A percentile compares a stretch with the other conserved stretches of the same genome.
phyloP scores from a whole-genome alignment of 371 early-diverging fungal species.

The Dichotomocladium elegans region DNA sequence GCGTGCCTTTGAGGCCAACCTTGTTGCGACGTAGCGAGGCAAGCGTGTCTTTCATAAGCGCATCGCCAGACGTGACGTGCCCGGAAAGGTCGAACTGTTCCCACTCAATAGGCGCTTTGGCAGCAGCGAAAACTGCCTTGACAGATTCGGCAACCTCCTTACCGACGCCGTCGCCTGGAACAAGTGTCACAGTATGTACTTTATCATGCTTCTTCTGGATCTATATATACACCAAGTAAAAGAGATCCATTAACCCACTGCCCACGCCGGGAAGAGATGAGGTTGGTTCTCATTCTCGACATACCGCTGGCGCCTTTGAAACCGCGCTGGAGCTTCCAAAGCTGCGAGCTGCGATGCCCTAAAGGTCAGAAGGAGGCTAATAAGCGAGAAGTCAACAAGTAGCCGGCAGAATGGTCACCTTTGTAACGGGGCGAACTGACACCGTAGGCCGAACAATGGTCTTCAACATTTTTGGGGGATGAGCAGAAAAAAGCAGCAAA shows the following conservation, averaged over 20 bases:
- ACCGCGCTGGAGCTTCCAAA: background rate
- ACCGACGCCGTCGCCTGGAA: constrained; percentile 98
- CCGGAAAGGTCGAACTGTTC: constrained; percentile 95
- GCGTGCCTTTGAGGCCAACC: constrained; percentile 95
- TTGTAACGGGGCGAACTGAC: too few relatives aligned
- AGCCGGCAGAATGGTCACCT: too few relatives aligned
- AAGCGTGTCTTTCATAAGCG: constrained; percentile 79
- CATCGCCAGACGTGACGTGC: constrained; percentile 69
- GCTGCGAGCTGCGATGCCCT: constrained; percentile 4
- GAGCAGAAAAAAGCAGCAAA: too few relatives aligned
- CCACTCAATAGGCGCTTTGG: constrained; percentile 89
- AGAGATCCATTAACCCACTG: background rate
- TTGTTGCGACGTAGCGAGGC: constrained; percentile 91
- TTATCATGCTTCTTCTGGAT: constrained; percentile 1
- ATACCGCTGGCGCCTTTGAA: constrained; percentile 5
- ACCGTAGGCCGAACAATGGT: too few relatives aligned
- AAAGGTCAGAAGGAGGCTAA: background rate
- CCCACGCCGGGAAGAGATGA: background rate
- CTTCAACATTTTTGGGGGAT: too few relatives aligned
- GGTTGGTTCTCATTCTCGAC: background rate
- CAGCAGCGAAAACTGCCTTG: constrained; percentile 90
- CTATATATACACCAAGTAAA: too few relatives aligned
- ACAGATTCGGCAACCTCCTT: constrained; percentile 87
- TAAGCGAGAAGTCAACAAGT: too few relatives aligned
- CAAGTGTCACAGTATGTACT: constrained; percentile 88